A percentile compares a stretch with the other conserved stretches of the same genome.
Conservation (phyloP, 177 flowering plant species). For the Telopea speciosissima region DNA sequence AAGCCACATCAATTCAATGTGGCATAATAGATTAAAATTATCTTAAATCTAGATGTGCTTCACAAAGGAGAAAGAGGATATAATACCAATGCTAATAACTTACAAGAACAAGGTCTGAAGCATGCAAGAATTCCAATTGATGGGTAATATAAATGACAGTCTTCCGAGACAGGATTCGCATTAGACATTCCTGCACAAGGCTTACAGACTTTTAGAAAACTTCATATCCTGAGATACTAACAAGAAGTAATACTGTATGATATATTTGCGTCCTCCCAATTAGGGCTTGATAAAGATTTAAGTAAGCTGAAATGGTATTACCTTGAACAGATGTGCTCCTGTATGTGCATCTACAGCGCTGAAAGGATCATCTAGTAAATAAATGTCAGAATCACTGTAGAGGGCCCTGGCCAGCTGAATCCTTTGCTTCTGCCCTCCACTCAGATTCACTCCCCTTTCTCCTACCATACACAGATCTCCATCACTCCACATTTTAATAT, state of each 20-base stretch:
- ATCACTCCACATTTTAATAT: constrained; percentile 55
- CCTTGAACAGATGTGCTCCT: constrained; percentile 80
- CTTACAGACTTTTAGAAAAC: background rate
- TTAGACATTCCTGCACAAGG: constrained; percentile 63
- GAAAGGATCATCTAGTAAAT: constrained; percentile 81
- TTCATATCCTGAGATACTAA: background rate
- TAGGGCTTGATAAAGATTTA: background rate
- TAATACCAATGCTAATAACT: constrained; percentile 6
- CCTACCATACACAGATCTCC: constrained; percentile 63
- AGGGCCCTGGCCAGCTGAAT: constrained; percentile 81
- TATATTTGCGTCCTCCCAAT: no score
- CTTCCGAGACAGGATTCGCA: constrained; percentile 46
- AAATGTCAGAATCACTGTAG: constrained; percentile 64
- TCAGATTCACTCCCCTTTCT: constrained; percentile 72
- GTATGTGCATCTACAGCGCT: constrained; percentile 94
- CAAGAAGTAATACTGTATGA: background rate
- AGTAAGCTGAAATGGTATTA: constrained; percentile 5
- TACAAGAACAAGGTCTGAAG: constrained; percentile 78
- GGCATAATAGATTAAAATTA: background rate
- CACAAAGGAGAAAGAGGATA: background rate
- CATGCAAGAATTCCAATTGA: constrained; percentile 73
- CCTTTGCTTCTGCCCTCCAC: constrained; percentile 92
- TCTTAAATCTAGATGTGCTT: background rate
- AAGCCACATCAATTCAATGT: background rate
- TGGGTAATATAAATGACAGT: constrained; percentile 79